Conservation (phyloP, 306 rosid genomes). For the Prosopis cineraria region DNA sequence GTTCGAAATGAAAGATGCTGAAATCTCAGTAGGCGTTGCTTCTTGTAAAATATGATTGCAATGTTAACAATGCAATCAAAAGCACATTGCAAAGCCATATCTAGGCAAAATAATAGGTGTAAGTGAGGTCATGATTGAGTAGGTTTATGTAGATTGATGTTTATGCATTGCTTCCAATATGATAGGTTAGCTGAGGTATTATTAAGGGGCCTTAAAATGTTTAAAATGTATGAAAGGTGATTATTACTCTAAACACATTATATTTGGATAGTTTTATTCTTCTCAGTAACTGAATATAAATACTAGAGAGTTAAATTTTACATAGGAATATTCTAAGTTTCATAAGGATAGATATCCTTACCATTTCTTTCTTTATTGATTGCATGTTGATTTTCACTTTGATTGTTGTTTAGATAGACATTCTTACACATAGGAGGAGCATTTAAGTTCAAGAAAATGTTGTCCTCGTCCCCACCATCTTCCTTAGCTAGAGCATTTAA, state of each 20-base stretch:
- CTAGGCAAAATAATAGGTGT: constrained; percentile 4
- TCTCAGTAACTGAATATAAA: no score
- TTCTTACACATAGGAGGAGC: no score
- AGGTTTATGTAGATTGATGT: neutral
- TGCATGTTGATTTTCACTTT: no score
- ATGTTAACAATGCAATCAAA: neutral
- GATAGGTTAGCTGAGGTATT: neutral
- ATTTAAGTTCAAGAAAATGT: no score
- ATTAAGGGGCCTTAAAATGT: neutral
- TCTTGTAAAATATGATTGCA: neutral
- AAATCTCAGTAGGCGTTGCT: neutral
- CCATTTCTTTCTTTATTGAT: no score
- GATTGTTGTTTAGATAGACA: no score
- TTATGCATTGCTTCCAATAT: neutral
- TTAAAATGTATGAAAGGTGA: neutral
- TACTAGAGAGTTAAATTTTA: no score
- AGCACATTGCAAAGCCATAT: constrained; percentile 8
- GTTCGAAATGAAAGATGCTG: constrained; percentile 11
- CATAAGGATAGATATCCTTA: no score
- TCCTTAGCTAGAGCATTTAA: no score
- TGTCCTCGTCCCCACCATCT: no score
- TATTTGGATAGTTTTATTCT: no score
- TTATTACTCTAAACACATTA: neutral
- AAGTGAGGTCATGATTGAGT: neutral
- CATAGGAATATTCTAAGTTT: no score